These are phyloP conservation scores for Tulasnella calospora DNA, from an alignment of 768 basidiomycete genomes.

Conservation along the genomic window DNA sequence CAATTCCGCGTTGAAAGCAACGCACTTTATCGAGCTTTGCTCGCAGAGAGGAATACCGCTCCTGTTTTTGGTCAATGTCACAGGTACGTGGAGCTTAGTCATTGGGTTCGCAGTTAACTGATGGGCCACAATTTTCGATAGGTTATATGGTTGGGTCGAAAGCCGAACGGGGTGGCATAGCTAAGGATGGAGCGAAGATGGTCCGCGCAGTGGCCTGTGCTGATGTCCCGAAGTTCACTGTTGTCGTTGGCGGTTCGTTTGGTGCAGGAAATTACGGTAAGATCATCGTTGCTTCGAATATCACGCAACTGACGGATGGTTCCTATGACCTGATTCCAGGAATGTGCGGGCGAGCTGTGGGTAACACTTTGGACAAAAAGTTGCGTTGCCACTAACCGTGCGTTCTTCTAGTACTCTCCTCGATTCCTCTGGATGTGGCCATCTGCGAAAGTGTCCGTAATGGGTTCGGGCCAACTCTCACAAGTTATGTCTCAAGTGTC, in stretches of 20 bases:
- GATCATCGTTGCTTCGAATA: constrained; percentile 30
- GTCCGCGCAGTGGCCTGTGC: constrained; percentile 92
- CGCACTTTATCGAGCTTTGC: constrained; percentile 92
- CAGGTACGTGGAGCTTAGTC: constrained; percentile 44
- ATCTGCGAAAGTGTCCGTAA: constrained; percentile 84
- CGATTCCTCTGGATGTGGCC: constrained; percentile 99
- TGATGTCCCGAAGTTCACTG: constrained; percentile 89
- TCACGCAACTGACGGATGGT: constrained; percentile 27
- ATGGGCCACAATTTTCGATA: constrained; percentile 33
- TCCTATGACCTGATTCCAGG: constrained; percentile 43
- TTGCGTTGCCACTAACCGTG: constrained; percentile 12
- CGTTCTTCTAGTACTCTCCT: constrained; percentile 66
- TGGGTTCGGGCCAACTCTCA: constrained; percentile 90
- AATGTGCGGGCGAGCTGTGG: constrained; percentile 87
- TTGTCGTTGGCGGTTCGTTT: constrained; percentile 88
- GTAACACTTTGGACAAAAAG: constrained; percentile 34
- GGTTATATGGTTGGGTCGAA: constrained; percentile 97
- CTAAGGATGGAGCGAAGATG: constrained; percentile 96
- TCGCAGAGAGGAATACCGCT: constrained; percentile 86
- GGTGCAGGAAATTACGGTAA: constrained; percentile 92
- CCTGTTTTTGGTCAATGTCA: constrained; percentile 93
- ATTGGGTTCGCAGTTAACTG: background rate
- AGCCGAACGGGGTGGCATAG: constrained; percentile 90
- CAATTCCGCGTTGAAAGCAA: constrained; percentile 86
- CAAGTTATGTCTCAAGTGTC: constrained; percentile 90